Percentiles rank a stretch among this genome's conserved stretches.
Conservation (phyloP, 2,329 filamentous ascomycete genomes). For the Cyclaneusma minus region DNA sequence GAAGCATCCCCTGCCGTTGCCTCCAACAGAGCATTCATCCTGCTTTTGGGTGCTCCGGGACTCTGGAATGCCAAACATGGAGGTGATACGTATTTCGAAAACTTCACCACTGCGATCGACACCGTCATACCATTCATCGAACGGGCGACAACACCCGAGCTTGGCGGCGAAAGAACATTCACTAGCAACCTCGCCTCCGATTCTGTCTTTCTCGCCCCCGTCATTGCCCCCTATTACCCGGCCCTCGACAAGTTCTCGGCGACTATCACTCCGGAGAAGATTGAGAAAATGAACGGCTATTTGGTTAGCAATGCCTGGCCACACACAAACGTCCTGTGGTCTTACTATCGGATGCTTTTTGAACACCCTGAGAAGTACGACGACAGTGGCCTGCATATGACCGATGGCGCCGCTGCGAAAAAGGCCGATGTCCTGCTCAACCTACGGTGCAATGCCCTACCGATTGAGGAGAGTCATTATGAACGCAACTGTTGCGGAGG, state of each 20-base stretch:
- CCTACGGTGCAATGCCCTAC: slow-evolving; percentile 35
- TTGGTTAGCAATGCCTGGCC: slow-evolving; percentile 26
- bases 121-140: slow-evolving; percentile 24
- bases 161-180: no score
- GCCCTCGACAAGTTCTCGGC: slow-evolving; percentile 25
- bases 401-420: slow-evolving; percentile 26
- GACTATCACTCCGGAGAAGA: slow-evolving; percentile 30
- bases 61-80: slow-evolving; percentile 38
- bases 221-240: slow-evolving; percentile 25
- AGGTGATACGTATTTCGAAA: slow-evolving; percentile 25
- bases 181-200: neutral
- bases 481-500: no score
- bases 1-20: slow-evolving; percentile 7
- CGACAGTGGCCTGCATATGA: slow-evolving; percentile 32
- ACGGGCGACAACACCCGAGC: slow-evolving; percentile 16
- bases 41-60: slow-evolving; percentile 37
- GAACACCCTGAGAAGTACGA: slow-evolving; percentile 23
- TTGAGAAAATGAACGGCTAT: slow-evolving; percentile 35
- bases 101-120: slow-evolving; percentile 30
- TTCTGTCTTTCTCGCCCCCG: slow-evolving; percentile 25
- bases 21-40: slow-evolving; percentile 23
- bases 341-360: slow-evolving; percentile 31
- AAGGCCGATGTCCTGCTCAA: slow-evolving; percentile 35
- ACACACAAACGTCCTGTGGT: slow-evolving; percentile 30
- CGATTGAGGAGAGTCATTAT: no score